Percentiles rank a stretch among this genome's conserved stretches.
phyloP scores from a whole-genome alignment of 768 basidiomycete species.

The Tricholoma flavovirens region DNA sequence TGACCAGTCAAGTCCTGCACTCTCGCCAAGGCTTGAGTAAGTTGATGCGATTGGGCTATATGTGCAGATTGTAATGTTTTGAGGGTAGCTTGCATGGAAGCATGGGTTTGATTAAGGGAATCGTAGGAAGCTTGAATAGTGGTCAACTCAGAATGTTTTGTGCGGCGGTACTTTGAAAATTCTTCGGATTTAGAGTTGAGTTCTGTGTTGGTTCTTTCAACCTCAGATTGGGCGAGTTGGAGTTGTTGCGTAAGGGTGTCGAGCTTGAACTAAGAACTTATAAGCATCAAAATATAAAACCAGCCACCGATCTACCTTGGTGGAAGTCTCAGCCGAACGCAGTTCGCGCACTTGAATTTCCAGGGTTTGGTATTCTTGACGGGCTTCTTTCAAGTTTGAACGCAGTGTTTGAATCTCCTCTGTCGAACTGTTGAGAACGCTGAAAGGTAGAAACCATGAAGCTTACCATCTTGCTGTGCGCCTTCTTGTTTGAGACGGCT shows the following conservation, averaged over 20 bases:
- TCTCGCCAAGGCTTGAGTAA: slow-evolving; percentile 70
- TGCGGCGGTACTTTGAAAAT: slow-evolving; percentile 75
- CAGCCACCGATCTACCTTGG: slow-evolving; percentile 44
- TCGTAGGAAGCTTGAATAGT: slow-evolving; percentile 77
- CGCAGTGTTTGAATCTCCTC: slow-evolving; percentile 72
- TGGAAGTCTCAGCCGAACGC: slow-evolving; percentile 69
- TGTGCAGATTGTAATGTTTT: slow-evolving; percentile 72
- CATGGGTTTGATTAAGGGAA: slow-evolving; percentile 58
- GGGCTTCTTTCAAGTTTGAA: slow-evolving; percentile 63
- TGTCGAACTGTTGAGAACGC: slow-evolving; percentile 22
- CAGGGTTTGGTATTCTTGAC: slow-evolving; percentile 63
- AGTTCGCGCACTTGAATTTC: slow-evolving; percentile 70
- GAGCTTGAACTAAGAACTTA: slow-evolving; percentile 65
- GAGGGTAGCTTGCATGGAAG: slow-evolving; percentile 61
- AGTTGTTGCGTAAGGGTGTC: slow-evolving; percentile 82
- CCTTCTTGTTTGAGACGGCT: slow-evolving; percentile 78
- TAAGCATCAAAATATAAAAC: not conserved
- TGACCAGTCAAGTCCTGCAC: slow-evolving; percentile 72
- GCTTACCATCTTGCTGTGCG: slow-evolving; percentile 67
- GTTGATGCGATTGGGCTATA: slow-evolving; percentile 63
- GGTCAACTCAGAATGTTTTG: slow-evolving; percentile 73
- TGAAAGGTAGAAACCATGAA: not conserved
- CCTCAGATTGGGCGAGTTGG: slow-evolving; percentile 69
- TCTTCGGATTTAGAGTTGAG: slow-evolving; percentile 72
- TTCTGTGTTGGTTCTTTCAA: slow-evolving; percentile 63